Conservation (phyloP, 495 filamentous ascomycete genomes). For the Aspergillus ellipticus region DNA sequence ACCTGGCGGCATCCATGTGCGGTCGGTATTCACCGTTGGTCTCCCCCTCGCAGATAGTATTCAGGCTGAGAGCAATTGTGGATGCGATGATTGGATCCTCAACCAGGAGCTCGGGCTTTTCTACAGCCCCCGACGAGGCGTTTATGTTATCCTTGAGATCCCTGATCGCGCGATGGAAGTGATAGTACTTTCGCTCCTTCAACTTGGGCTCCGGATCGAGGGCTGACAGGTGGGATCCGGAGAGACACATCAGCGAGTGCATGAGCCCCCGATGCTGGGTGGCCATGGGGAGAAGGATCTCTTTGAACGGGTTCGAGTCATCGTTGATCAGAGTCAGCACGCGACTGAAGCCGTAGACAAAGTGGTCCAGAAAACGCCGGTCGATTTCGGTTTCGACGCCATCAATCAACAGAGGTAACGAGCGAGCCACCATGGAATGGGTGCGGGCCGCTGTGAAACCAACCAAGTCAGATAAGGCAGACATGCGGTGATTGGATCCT, state of each 20-base stretch:
- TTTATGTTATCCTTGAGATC: slow-evolving; percentile 46
- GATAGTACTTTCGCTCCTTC: slow-evolving; percentile 45
- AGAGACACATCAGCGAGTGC: slow-evolving; percentile 86
- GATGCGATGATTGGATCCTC: slow-evolving; percentile 65
- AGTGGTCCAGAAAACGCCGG: slow-evolving; percentile 80
- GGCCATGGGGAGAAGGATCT: slow-evolving; percentile 82
- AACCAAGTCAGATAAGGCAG: slow-evolving; percentile 10
- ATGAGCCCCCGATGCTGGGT: slow-evolving; percentile 80
- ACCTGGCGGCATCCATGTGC: slow-evolving; percentile 74
- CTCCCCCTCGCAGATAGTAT: slow-evolving; percentile 76
- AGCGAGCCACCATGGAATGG: slow-evolving; percentile 50
- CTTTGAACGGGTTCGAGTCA: slow-evolving; percentile 83
- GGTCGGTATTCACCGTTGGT: slow-evolving; percentile 73
- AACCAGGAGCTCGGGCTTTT: slow-evolving; percentile 39
- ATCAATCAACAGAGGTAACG: slow-evolving; percentile 74
- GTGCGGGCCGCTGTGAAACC: slow-evolving; percentile 25
- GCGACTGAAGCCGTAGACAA: slow-evolving; percentile 72
- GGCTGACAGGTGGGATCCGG: slow-evolving; percentile 70
- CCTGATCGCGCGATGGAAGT: slow-evolving; percentile 45
- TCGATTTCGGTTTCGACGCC: slow-evolving; percentile 85
- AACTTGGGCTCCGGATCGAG: slow-evolving; percentile 43
- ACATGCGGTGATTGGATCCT: background rate
- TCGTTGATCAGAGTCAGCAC: slow-evolving; percentile 83
- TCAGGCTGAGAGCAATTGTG: slow-evolving; percentile 77
- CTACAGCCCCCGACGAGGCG: slow-evolving; percentile 24